Percentiles rank a stretch among this genome's conserved stretches.
Evolutionary conservation across 2,329 filamentous ascomycete species (phyloP).

Genomic region (Lecanosticta acicola): DNA sequence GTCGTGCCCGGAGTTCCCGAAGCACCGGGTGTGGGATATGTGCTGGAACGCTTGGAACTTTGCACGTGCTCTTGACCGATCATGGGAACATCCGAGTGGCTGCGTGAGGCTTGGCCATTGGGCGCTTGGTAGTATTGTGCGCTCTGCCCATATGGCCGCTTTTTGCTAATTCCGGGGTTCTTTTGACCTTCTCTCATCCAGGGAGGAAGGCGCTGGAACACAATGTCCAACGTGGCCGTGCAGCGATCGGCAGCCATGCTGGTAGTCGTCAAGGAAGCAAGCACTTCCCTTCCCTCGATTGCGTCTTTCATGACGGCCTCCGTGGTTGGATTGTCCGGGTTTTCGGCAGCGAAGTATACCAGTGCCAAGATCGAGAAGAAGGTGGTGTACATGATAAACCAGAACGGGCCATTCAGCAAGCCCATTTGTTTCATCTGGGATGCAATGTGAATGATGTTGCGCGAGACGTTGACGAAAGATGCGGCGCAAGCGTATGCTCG

Average conservation of each 20-base stretch:
- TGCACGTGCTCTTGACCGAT: constrained; percentile 6
- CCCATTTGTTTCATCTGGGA: constrained; percentile 70
- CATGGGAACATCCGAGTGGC: constrained; percentile 27
- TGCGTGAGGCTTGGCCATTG: constrained; percentile 19
- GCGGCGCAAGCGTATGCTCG: constrained; percentile 70
- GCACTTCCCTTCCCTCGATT: constrained; percentile 73
- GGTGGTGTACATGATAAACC: constrained; percentile 80
- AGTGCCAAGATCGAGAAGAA: constrained; percentile 77
- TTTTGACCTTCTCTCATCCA: constrained; percentile 43
- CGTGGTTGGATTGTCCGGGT: constrained; percentile 66
- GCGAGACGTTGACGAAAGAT: constrained; percentile 59
- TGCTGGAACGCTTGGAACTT: constrained; percentile 22
- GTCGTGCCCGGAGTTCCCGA: constrained; percentile 8
- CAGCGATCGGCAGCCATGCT: constrained; percentile 88
- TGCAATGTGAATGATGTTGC: constrained; percentile 74
- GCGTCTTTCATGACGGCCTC: constrained; percentile 82
- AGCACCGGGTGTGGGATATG: constrained; percentile 20
- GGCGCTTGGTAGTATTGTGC: constrained; percentile 6
- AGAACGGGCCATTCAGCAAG: constrained; percentile 73
- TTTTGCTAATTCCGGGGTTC: constrained; percentile 39
- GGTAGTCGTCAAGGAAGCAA: constrained; percentile 70
- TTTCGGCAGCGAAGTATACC: constrained; percentile 74
- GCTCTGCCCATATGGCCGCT: constrained; percentile 40
- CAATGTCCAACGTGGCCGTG: constrained; percentile 65
- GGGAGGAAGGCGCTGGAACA: constrained; percentile 77